These are phyloP conservation scores for Helichrysum umbraculigerum DNA, from an alignment of 129 eudicot genomes.

Conservation along the genomic window DNA sequence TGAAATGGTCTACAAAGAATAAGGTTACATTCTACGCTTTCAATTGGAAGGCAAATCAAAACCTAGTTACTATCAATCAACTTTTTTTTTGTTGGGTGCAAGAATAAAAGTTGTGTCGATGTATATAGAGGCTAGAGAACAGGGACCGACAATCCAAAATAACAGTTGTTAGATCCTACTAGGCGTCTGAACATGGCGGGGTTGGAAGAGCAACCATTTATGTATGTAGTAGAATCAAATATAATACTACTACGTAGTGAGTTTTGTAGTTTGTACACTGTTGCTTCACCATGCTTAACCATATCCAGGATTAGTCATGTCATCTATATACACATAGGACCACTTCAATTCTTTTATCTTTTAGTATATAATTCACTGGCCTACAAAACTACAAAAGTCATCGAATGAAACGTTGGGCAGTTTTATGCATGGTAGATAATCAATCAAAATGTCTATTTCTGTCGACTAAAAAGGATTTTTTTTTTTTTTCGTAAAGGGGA, in stretches of 20 bases:
- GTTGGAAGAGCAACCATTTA: neutral
- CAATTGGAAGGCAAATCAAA: too few species aligned
- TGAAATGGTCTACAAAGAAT: too few species aligned
- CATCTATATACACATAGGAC: neutral
- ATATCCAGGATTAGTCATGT: neutral
- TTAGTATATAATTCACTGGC: neutral
- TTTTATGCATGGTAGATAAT: too few species aligned
- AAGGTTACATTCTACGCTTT: too few species aligned
- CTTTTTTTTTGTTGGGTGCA: too few species aligned
- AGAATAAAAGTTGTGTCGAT: too few species aligned
- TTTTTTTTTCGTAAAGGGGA: too few species aligned
- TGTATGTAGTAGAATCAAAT: neutral
- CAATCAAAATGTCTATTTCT: neutral
- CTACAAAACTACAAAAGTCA: neutral
- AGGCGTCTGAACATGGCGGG: neutral
- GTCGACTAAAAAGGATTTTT: too few species aligned
- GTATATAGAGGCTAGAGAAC: neutral
- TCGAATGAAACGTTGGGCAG: neutral
- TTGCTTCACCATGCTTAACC: neutral
- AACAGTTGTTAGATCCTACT: neutral
- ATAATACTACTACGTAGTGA: too few species aligned
- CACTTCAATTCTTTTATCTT: neutral
- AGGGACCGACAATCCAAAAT: neutral
- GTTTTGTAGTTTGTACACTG: neutral
- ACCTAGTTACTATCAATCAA: too few species aligned